phyloP scores from a whole-genome alignment of 2,329 filamentous ascomycete genomes.

The Aspergillus sergii region DNA sequence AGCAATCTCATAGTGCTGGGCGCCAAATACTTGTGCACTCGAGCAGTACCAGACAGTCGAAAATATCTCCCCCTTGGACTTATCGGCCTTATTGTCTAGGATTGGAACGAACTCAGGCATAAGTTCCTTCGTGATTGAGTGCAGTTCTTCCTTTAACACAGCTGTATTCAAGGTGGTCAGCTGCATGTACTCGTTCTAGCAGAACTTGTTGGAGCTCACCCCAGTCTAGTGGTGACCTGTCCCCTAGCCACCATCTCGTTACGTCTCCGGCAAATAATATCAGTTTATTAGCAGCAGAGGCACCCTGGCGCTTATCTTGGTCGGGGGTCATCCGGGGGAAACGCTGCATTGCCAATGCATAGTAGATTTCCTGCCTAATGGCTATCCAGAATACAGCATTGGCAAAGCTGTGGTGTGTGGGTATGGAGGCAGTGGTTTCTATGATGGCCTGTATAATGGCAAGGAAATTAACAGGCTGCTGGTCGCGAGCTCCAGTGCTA shows the following conservation, averaged over 20 bases:
- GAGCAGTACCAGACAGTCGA: slow-evolving; percentile 26
- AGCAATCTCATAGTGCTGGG: slow-evolving; percentile 25
- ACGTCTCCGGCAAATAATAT: slow-evolving; percentile 25
- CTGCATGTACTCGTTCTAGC: background rate
- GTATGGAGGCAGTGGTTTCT: slow-evolving; percentile 23
- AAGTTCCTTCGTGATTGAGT: background rate
- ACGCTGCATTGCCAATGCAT: slow-evolving; percentile 22
- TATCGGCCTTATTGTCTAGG: slow-evolving; percentile 18
- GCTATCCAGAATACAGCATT: slow-evolving; percentile 29
- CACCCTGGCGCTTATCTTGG: slow-evolving; percentile 9
- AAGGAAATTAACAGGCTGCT: slow-evolving; percentile 23
- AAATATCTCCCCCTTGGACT: slow-evolving; percentile 22
- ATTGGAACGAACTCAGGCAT: slow-evolving; percentile 13
- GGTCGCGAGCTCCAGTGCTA: slow-evolving; percentile 14
- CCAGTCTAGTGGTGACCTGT: slow-evolving; percentile 15
- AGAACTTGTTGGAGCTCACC: slow-evolving; percentile 6
- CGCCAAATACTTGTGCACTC: slow-evolving; percentile 24
- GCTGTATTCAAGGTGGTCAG: background rate
- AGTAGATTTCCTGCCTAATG: slow-evolving; percentile 29
- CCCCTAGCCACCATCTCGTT: slow-evolving; percentile 24
- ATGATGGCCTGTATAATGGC: slow-evolving; percentile 28
- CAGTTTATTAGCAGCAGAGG: slow-evolving; percentile 19
- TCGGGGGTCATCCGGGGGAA: slow-evolving; percentile 19
- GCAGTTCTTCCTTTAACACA: background rate
- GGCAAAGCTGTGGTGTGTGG: slow-evolving; percentile 20